These are phyloP conservation scores for Aspergillus neoniger DNA, from an alignment of 2,329 filamentous ascomycete species.

Conservation along the genomic window DNA sequence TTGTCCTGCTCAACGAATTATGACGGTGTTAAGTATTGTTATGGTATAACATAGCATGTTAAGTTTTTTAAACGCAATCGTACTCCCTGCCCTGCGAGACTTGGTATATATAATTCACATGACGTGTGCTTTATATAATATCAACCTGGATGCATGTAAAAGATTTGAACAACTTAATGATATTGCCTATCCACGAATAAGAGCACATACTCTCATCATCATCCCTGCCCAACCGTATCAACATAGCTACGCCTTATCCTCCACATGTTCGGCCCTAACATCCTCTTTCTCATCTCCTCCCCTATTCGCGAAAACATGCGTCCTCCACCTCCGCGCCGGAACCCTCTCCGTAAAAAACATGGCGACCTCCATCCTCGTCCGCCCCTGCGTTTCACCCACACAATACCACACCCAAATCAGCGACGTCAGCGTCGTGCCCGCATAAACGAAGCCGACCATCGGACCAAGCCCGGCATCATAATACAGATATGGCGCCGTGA, in stretches of 20 bases:
- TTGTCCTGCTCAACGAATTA: too few relatives aligned
- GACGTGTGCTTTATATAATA: too few relatives aligned
- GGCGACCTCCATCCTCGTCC: constrained; percentile 40
- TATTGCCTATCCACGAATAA: too few relatives aligned
- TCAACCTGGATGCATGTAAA: too few relatives aligned
- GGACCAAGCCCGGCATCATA: constrained; percentile 35
- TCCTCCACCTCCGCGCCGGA: constrained; percentile 37
- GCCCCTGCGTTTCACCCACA: constrained; percentile 43
- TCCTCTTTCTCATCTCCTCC: constrained; percentile 11
- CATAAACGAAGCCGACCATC: constrained; percentile 39
- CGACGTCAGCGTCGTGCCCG: constrained; percentile 30
- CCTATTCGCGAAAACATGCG: constrained; percentile 21
- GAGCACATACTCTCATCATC: too few relatives aligned
- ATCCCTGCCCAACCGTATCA: background rate
- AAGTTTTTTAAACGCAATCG: too few relatives aligned
- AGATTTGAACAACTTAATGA: too few relatives aligned
- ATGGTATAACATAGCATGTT: too few relatives aligned
- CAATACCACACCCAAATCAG: constrained; percentile 42
- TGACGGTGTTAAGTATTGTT: too few relatives aligned
- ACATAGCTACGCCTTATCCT: too few relatives aligned
- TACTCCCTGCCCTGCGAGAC: too few relatives aligned
- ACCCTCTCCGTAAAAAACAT: constrained; percentile 43
- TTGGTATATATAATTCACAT: too few relatives aligned
- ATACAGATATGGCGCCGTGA: constrained; percentile 40
- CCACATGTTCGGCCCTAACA: constrained; percentile 16